Evolutionary conservation across 192 early-diverging fungal species (phyloP).

Genomic region (Diversispora epigaea): DNA sequence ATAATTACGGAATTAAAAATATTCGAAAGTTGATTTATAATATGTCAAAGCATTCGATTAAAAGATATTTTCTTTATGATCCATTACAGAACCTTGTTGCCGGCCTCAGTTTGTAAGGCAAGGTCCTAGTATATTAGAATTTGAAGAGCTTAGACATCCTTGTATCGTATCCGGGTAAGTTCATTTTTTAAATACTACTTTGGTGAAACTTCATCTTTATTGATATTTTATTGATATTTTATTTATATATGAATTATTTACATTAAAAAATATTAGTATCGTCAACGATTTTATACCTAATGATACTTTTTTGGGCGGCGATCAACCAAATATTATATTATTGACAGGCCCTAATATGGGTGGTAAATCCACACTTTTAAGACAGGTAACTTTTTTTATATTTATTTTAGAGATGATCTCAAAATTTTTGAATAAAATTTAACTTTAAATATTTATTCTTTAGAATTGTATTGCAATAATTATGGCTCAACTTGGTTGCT

Average conservation of each 20-base stretch:
- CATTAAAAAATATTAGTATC: not conserved
- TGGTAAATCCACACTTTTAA: constrained; percentile 94
- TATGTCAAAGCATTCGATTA: too few relatives aligned
- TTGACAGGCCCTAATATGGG: constrained; percentile 99
- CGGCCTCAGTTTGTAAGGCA: constrained; percentile 81
- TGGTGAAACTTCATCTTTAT: not conserved
- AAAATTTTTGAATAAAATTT: not conserved
- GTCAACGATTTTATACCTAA: constrained; percentile 91
- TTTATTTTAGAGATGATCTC: not conserved
- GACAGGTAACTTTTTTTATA: constrained; percentile 67
- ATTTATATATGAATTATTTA: not conserved
- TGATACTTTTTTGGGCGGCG: constrained; percentile 78
- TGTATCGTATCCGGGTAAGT: constrained; percentile 72
- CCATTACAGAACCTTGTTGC: constrained; percentile 65
- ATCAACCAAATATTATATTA: constrained; percentile 72
- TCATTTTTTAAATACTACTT: not conserved
- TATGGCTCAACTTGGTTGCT: constrained; percentile 94
- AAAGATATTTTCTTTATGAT: not conserved
- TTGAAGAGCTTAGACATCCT: constrained; percentile 91
- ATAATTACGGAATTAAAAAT: constrained; percentile 6
- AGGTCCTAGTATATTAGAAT: constrained; percentile 67
- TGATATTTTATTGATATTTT: constrained; percentile 20
- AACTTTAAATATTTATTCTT: not conserved
- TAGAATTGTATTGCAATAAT: constrained; percentile 90
- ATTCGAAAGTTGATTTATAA: not conserved